These are phyloP conservation scores for Penicilliopsis zonata DNA, from an alignment of 495 filamentous ascomycete species.

Conservation along the genomic window DNA sequence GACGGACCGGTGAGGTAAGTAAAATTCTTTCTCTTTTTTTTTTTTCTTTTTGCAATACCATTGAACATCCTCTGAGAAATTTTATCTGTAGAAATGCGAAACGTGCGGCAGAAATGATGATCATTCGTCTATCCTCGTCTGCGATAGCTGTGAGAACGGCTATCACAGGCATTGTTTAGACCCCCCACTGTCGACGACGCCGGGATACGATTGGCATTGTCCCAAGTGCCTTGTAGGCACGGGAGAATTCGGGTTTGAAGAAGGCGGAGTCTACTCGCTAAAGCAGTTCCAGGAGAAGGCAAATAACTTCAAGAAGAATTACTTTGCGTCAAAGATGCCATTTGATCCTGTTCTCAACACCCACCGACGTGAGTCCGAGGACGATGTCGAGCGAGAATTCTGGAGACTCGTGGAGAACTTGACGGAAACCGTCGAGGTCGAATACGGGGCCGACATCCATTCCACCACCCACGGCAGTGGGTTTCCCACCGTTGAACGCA, in stretches of 20 bases:
- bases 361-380: constrained; percentile 72
- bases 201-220: constrained; percentile 93
- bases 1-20: constrained; percentile 65
- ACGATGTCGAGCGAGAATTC: constrained; percentile 95
- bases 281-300: constrained; percentile 96
- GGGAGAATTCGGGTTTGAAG: constrained; percentile 94
- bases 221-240: constrained; percentile 92
- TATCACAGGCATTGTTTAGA: constrained; percentile 88
- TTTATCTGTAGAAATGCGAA: constrained; percentile 82
- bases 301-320: constrained; percentile 81
- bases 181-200: constrained; percentile 63
- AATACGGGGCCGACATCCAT: constrained; percentile 97
- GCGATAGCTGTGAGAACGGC: constrained; percentile 82
- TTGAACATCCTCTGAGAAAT: too few species aligned
- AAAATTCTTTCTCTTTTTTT: not conserved
- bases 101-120: constrained; percentile 79
- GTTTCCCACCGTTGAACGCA: constrained; percentile 89
- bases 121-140: constrained; percentile 55
- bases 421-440: constrained; percentile 92
- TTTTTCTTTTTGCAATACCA: too few species aligned
- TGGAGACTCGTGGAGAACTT: constrained; percentile 89
- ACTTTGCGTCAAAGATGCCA: constrained; percentile 85
- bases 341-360: constrained; percentile 76
- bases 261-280: constrained; percentile 91
- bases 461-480: constrained; percentile 97